Base-by-base conservation (phyloP, 345 rosid genomes). In the Aquilaria malaccensis region DNA sequence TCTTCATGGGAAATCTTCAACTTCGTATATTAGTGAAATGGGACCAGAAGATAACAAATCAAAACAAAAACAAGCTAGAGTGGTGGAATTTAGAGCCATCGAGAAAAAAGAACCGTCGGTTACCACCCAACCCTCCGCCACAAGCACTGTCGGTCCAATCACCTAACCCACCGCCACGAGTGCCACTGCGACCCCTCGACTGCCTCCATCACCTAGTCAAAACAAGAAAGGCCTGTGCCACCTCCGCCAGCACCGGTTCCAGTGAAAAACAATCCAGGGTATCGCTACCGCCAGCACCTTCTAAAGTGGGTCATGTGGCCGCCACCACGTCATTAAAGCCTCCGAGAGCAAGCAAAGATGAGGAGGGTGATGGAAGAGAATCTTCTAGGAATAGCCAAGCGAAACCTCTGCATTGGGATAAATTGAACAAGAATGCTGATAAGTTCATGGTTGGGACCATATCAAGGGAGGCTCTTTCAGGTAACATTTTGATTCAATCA, bases 371-470 rank as follows among this genome's bases (percentile, higher is more conserved):
- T 53, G 63, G 68, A 37, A 76, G 62, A 53, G 78, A 73, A 55
- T 63, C 84, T 65, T 45, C 71, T 31, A 68, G 71, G 14, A 76
- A 62, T 68, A 80, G 73, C 58, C 88, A 76, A 50, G 85, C 84
- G 10, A 87, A 81, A 72, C 95, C 99, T 13, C 61, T 89, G 70
- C 99, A 89, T 67, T 86, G 96, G 99, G 97, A 89, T 70, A 90
- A 89, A 73, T 76, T 90, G 59, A 80, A 83, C 65, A 81, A 71
- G 11, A 81, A 75, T 56, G 64, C 69, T 0, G 87, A 81, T 43
- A 88, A 83, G 63, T 89, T 97, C 10, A 87, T 93, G 96, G 97
- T 87, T 89, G 98, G 98, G 87, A 89, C 81, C 84, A 80, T 66
- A 81, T 93, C 31, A 79, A 77, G 49, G 79, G 71, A 2, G 98